Evolutionary conservation across 257 asterid genomes (phyloP).

Genomic region (Striga asiatica): DNA sequence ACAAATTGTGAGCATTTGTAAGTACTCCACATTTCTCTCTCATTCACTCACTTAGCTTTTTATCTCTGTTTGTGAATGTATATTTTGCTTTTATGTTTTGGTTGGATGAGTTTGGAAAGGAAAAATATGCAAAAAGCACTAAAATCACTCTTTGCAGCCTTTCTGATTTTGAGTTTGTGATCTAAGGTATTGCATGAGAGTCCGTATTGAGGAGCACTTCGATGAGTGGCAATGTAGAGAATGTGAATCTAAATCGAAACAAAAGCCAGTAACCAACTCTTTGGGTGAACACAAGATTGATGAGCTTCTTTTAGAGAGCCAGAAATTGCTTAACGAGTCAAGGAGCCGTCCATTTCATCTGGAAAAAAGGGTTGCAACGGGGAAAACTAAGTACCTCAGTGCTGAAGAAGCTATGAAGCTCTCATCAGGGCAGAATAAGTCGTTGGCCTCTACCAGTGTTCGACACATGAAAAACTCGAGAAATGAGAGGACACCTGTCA

Average conservation of each 20-base stretch:
- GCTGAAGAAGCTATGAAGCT: constrained; percentile 42
- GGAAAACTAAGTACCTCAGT: constrained; percentile 42
- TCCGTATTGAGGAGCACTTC: background rate
- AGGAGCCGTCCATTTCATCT: constrained; percentile 14
- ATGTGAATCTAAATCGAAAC: constrained; percentile 19
- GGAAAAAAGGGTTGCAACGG: constrained; percentile 38
- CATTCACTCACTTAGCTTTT: background rate
- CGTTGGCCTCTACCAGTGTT: constrained; percentile 1
- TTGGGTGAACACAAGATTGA: background rate
- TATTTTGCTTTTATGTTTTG: background rate
- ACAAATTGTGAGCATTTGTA: constrained; percentile 43
- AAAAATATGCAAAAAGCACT: too few species aligned
- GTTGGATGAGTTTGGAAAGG: background rate
- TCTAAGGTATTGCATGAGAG: constrained; percentile 52
- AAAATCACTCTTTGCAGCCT: background rate
- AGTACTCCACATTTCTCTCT: constrained; percentile 19
- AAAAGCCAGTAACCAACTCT: constrained; percentile 5
- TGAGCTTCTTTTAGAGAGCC: constrained; percentile 1
- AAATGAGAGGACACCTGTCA: constrained; percentile 14
- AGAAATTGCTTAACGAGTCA: constrained; percentile 6
- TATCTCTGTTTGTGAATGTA: background rate
- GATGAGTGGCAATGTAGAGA: constrained; percentile 42
- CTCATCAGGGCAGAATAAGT: constrained; percentile 23
- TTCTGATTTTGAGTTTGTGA: constrained; percentile 6
- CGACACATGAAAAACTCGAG: constrained; percentile 6